Conservation (phyloP, 139 green algal genomes). For the Raphidocelis subcapitata region DNA sequence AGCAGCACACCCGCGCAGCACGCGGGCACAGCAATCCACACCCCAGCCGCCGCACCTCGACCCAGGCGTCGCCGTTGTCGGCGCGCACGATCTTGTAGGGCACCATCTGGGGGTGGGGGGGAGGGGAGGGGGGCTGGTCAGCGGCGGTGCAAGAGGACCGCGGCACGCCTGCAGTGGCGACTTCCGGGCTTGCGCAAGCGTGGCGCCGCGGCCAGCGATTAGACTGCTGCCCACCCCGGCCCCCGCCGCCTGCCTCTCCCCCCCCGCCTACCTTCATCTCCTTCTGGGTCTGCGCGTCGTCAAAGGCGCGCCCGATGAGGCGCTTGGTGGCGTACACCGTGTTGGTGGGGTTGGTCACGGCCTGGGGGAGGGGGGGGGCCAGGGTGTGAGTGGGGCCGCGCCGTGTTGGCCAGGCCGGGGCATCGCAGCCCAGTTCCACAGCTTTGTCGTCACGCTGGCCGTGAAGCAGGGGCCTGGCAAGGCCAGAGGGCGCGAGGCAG, state of each 20-base stretch:
- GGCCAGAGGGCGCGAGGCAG: no score
- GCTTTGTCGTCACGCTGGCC: no score
- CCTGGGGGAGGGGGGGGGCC: constrained; percentile 69
- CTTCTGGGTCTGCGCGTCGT: constrained; percentile 91
- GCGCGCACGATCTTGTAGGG: constrained; percentile 95
- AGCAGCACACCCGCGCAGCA: neutral
- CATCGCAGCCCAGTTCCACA: no score
- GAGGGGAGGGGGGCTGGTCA: no score
- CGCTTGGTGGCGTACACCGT: constrained; percentile 98
- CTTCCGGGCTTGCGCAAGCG: neutral
- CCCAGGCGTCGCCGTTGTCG: constrained; percentile 96
- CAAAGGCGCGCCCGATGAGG: constrained; percentile 91
- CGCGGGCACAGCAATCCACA: neutral
- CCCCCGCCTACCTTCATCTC: constrained; percentile 92
- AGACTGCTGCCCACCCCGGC: neutral
- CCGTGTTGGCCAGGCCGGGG: no score
- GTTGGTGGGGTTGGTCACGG: constrained; percentile 96
- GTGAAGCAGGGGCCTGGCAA: no score
- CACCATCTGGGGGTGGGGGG: constrained; percentile 77
- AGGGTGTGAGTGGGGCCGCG: no score
- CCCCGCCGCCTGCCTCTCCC: no score
- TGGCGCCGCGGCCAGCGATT: no score
- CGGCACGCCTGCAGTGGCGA: neutral
- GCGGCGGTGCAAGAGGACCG: neutral
- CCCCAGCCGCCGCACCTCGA: constrained; percentile 64